phyloP scores from a whole-genome alignment of 2,329 filamentous ascomycete genomes.

The Rhynchosporium secalis region DNA sequence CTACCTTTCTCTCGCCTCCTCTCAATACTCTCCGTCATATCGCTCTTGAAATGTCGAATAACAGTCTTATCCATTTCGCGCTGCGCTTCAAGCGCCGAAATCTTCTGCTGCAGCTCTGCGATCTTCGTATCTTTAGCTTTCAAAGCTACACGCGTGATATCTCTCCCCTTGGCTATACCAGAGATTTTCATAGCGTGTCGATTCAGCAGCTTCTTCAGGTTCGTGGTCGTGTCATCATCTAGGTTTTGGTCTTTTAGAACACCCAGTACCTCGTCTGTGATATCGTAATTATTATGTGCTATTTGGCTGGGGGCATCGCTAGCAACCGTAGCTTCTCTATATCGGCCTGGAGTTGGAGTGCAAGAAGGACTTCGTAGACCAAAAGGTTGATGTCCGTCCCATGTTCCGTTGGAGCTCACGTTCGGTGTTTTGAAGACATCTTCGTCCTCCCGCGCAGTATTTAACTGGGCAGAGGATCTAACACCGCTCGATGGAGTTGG shows the following conservation, averaged over 20 bases:
- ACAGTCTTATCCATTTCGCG: constrained; percentile 52
- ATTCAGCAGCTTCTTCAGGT: constrained; percentile 49
- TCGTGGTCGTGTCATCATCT: constrained; percentile 41
- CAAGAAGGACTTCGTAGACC: constrained; percentile 27
- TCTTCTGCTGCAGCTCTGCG: constrained; percentile 63
- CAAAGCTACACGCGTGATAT: constrained; percentile 62
- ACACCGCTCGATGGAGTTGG: constrained; percentile 34
- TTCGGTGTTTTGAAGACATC: constrained; percentile 32
- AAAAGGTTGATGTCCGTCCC: constrained; percentile 31
- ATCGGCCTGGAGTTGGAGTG: constrained; percentile 36
- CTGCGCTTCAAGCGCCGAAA: constrained; percentile 58
- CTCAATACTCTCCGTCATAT: constrained; percentile 25
- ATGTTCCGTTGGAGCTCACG: constrained; percentile 27
- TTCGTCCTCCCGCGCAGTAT: constrained; percentile 19
- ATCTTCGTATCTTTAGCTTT: constrained; percentile 65
- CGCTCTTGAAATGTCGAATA: constrained; percentile 37
- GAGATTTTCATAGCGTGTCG: constrained; percentile 58
- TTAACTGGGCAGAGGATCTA: not conserved
- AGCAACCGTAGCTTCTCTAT: constrained; percentile 22
- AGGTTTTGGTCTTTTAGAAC: constrained; percentile 50
- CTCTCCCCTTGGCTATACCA: constrained; percentile 64
- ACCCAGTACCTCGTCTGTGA: constrained; percentile 50
- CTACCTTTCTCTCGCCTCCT: constrained; percentile 19
- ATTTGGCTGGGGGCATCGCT: constrained; percentile 1
- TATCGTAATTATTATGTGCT: constrained; percentile 35